Conservation (phyloP, 1,284 basidiomycete genomes). For the Volvariella volvacea region DNA sequence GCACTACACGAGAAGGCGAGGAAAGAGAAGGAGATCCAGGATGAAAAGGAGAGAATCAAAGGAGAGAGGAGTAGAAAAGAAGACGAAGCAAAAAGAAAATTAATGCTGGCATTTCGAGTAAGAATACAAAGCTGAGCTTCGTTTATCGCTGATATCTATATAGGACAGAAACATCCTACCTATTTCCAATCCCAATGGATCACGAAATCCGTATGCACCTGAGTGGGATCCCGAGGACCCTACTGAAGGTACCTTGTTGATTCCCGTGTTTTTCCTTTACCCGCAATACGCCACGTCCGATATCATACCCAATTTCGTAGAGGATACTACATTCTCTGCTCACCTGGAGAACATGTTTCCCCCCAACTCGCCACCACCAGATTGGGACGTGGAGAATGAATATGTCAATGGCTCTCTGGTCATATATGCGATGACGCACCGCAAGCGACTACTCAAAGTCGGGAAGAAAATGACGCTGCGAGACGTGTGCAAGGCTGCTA, state of each 20-base stretch:
- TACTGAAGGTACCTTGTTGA: conserved; percentile 53
- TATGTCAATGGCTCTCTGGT: conserved; percentile 66
- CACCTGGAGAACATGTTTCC: conserved; percentile 85
- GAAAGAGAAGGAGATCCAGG: conserved; percentile 39
- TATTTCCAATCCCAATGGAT: conserved; percentile 51
- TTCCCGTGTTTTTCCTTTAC: conserved; percentile 91
- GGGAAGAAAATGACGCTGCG: conserved; percentile 83
- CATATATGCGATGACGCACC: conserved; percentile 79
- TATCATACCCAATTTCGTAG: conserved; percentile 81
- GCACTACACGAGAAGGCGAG: conserved; percentile 39
- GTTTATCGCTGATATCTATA: conserved; percentile 7
- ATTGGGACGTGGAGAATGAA: conserved; percentile 76
- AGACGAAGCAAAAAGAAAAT: conserved; percentile 35
- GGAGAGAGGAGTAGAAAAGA: conserved; percentile 42
- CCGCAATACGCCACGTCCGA: conserved; percentile 88
- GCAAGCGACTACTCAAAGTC: conserved; percentile 78
- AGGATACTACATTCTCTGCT: conserved; percentile 76
- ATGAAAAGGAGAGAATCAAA: conserved; percentile 42
- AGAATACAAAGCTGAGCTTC: neutral
- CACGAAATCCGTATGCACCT: conserved; percentile 49
- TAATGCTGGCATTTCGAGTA: conserved; percentile 59
- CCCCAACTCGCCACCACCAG: conserved; percentile 48
- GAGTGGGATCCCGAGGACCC: conserved; percentile 60
- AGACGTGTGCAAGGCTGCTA: conserved; percentile 66
- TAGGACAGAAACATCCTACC: conserved; percentile 64